Evolutionary conservation across 2,329 filamentous ascomycete species (phyloP), one percentile per base, ranked within the genome.

Genomic region (Xylariales sp.): DNA sequence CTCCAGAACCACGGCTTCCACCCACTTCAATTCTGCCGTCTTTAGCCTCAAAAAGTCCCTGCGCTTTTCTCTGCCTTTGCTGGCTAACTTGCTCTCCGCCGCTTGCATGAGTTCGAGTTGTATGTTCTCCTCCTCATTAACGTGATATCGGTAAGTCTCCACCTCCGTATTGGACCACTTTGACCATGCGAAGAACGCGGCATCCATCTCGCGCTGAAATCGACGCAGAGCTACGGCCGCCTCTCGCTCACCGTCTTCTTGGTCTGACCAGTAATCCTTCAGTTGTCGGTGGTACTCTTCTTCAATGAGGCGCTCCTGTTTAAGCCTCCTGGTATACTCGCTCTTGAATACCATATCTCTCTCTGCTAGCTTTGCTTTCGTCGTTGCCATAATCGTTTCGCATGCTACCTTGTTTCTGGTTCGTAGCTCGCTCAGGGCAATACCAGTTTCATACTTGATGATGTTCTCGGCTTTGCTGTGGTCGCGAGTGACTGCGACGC

Each of bases 11-110:
- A 75, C 65, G 29, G 63, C 59, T 24, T 58, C 55, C 17, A 68
- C 52, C 74, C 75, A 79, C 40, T 54, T 59, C 40, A 60, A 53
- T 57, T 78, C 72, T 0, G 67, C 70, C 6, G 46, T 47, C 33
- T 61, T 61, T 20, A 56, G 59, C 35, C 47, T 56, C 27, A 44
- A 42, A 17, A 63, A 51, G 13, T 61, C 62, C 13, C 46, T 49
- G 33, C 56, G 53, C 30, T 54, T 55, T 14, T 56, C 53, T 2
- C 53, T 48, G 10, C 51, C 36, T 2, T 24, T 43, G 8, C 50
- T 55, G 13, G 49, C 44, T 17, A 63, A 42, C 14, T 60, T 52
- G 20, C 49, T 45, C 37, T 55, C 61, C 36, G 57, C 54, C 23
- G 62, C 63, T 18, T 66, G 61, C 57, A 67, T 64, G 39, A 69